Evolutionary conservation across 495 filamentous ascomycete species (phyloP), one percentile per base, ranked within the genome.

Genomic region (Podospora pseudopauciseta): DNA sequence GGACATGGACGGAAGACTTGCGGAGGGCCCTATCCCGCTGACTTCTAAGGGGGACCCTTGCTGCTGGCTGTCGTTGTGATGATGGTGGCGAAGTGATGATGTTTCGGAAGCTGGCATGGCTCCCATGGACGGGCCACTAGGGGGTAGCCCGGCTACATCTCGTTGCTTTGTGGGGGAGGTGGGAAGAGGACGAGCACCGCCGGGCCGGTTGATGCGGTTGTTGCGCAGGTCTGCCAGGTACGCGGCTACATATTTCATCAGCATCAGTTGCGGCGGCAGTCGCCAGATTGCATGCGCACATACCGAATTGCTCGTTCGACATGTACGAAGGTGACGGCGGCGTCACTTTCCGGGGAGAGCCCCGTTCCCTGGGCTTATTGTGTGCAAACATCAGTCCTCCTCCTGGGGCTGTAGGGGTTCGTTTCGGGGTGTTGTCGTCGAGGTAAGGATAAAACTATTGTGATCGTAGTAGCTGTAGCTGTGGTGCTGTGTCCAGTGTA

Each of bases 241-340:
- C 34, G 84, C 83, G 70, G 91, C 92, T 89, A 78, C 44, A 68
- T 73, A 59, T 75, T 68, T 57, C 57, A 72, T 81, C 75, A 73
- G 79, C 65, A 70, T 53, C 28, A 60, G 44, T 39, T 16, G 18
- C 27, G 5, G 75, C 69, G 68, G 68, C 76, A n/a, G 66, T 67
- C 30, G 65, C 64, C 63, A 70, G 71, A 64, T 79, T 81, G 28
- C 34, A 27, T 11, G 20, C n/a, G 16, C 9, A 63, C 61, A n/a
- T 28, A 97, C 93, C 91, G 77, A 96, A 89, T 80, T 97, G 92
- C 59, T 94, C 88, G 75, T 87, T 88, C 49, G 88, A 88, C 93
- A 97, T 97, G 80, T 92, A 96, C 54, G 86, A 85, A 27, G 91
- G 89, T 53, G 88, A 88, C 26, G 91, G 89, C 69, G 90, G 89